Evolutionary conservation across 1,139 yeast species (phyloP).

Genomic region (Hanseniaspora uvarum): DNA sequence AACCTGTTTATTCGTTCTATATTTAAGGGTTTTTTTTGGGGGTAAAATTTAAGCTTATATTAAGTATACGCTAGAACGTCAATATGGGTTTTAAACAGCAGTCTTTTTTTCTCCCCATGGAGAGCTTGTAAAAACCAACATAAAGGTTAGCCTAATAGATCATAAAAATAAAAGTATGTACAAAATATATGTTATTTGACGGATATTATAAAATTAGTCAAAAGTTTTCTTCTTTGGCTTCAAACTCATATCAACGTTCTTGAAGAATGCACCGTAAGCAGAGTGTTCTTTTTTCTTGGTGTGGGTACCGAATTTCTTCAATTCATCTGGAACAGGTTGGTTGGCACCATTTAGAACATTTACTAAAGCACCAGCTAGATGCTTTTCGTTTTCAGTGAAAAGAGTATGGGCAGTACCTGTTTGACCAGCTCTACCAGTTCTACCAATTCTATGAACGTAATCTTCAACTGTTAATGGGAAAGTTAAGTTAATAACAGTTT

Average conservation of each 20-base stretch:
- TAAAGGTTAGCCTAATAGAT: not conserved
- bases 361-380: constrained; percentile 86
- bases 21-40: too few relatives aligned
- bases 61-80: too few relatives aligned
- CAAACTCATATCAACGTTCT: constrained; percentile 76
- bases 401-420: constrained; percentile 89
- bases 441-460: constrained; percentile 94
- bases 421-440: constrained; percentile 98
- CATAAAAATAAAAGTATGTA: not conserved
- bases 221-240: constrained; percentile 90
- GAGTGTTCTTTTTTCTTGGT: constrained; percentile 95
- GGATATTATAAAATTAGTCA: constrained; percentile 24
- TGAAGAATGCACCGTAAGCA: constrained; percentile 92
- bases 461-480: constrained; percentile 97
- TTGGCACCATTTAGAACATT: constrained; percentile 87
- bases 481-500: constrained; percentile 87
- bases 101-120: too few relatives aligned
- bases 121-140: not conserved
- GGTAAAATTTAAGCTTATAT: too few relatives aligned
- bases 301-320: constrained; percentile 91
- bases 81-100: too few relatives aligned
- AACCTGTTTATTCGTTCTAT: too few relatives aligned
- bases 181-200: not conserved
- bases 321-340: constrained; percentile 94
- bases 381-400: constrained; percentile 95